These are phyloP conservation scores for Aspergillus avenaceus DNA, from an alignment of 495 filamentous ascomycete genomes.

Conservation along the genomic window DNA sequence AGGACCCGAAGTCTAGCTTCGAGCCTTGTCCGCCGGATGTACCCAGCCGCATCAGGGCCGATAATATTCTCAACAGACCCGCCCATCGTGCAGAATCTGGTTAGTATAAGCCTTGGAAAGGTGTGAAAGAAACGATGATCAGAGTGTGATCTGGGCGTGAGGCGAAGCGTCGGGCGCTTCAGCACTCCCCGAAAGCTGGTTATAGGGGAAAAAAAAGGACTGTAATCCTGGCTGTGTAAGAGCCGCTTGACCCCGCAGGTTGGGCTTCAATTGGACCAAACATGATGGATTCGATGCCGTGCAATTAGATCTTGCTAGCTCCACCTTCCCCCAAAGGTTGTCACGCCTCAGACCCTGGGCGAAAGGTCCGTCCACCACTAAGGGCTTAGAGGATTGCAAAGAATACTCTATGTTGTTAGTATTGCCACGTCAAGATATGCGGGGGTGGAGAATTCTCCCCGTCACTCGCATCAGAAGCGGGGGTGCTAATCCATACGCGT, in stretches of 20 bases:
- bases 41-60: conserved; percentile 1
- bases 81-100: neutral
- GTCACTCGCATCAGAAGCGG: neutral
- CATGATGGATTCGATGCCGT: neutral
- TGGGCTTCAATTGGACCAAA: too few species aligned
- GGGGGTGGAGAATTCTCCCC: neutral
- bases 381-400: neutral
- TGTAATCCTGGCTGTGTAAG: neutral
- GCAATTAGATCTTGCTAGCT: neutral
- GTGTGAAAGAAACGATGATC: neutral
- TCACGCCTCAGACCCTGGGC: neutral
- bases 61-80: conserved; percentile 3
- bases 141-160: neutral
- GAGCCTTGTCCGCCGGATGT: conserved; percentile 9
- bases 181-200: neutral
- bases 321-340: neutral
- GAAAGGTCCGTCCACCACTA: neutral
- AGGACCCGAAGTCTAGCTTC: conserved; percentile 2
- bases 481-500: neutral
- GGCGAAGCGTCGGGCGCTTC: neutral
- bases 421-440: neutral
- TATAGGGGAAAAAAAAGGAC: neutral
- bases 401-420: neutral
- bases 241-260: too few species aligned
- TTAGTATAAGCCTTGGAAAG: neutral